Evolutionary conservation across 75 land plant species (phyloP).

Genomic region (Cryptomeria japonica): DNA sequence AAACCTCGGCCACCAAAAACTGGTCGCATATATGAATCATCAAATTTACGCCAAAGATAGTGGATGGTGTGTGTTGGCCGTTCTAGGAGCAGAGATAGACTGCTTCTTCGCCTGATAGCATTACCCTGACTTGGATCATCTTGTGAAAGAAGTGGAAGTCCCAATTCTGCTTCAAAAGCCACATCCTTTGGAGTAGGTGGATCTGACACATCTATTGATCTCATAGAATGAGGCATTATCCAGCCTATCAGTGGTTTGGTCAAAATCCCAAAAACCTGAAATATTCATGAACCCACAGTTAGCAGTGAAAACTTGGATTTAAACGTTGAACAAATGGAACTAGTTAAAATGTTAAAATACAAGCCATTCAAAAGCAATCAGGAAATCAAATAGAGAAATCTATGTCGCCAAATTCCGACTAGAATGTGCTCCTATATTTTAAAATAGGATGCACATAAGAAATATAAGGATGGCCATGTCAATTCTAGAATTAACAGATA

Average conservation of each 20-base stretch:
- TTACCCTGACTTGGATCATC: slow-evolving; percentile 31
- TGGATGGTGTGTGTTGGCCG: slow-evolving; percentile 67
- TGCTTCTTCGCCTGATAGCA: slow-evolving; percentile 34
- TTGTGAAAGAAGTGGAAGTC: slow-evolving; percentile 35
- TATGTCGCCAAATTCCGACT: background rate
- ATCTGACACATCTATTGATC: slow-evolving; percentile 9
- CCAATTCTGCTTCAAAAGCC: slow-evolving; percentile 16
- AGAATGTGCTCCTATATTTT: background rate
- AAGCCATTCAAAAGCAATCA: background rate
- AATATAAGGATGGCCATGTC: background rate
- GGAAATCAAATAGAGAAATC: no score
- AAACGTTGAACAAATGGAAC: background rate
- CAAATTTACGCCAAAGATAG: slow-evolving; percentile 69
- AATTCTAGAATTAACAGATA: background rate
- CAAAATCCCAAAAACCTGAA: slow-evolving; percentile 77
- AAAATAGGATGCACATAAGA: background rate
- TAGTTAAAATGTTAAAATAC: slow-evolving; percentile 8
- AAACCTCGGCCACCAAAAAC: slow-evolving; percentile 54
- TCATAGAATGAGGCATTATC: slow-evolving; percentile 37
- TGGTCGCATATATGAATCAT: slow-evolving; percentile 77
- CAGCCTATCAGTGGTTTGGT: slow-evolving; percentile 60
- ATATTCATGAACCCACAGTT: background rate
- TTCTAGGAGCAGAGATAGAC: slow-evolving; percentile 52
- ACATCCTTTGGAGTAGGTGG: slow-evolving; percentile 28
- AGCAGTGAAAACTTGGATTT: background rate